Conservation (phyloP, 768 basidiomycete genomes). For the Lactifluus volemus region DNA sequence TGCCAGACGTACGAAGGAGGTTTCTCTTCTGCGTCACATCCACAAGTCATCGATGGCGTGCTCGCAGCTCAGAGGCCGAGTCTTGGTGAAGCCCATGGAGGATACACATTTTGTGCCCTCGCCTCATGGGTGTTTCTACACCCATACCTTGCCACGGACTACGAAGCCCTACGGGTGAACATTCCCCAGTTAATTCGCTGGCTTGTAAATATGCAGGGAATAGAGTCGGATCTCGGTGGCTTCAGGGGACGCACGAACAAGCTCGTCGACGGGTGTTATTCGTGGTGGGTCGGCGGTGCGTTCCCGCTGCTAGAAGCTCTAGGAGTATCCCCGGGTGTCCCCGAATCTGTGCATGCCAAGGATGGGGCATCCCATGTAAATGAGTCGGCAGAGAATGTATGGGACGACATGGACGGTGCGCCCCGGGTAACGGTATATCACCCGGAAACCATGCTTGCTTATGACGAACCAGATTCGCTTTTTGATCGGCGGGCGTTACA, state of each 20-base stretch:
- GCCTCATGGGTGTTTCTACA: slow-evolving; percentile 76
- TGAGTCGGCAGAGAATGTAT: slow-evolving; percentile 33
- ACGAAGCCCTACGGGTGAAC: slow-evolving; percentile 42
- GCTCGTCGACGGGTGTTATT: slow-evolving; percentile 98
- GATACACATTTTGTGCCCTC: slow-evolving; percentile 91
- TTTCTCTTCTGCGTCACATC: slow-evolving; percentile 72
- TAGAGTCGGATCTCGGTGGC: slow-evolving; percentile 77
- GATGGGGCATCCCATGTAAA: slow-evolving; percentile 34
- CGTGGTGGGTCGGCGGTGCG: slow-evolving; percentile 98
- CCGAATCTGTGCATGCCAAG: slow-evolving; percentile 24
- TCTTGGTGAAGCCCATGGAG: slow-evolving; percentile 95
- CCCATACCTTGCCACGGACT: slow-evolving; percentile 35
- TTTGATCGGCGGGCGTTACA: slow-evolving; percentile 69
- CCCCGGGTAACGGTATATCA: background rate
- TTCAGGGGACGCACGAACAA: slow-evolving; percentile 95
- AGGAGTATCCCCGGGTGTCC: slow-evolving; percentile 28
- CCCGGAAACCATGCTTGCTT: background rate
- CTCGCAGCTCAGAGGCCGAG: slow-evolving; percentile 42
- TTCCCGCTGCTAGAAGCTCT: slow-evolving; percentile 69
- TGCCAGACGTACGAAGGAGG: slow-evolving; percentile 99
- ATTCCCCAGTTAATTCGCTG: slow-evolving; percentile 58
- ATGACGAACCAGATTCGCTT: slow-evolving; percentile 30
- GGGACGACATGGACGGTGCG: slow-evolving; percentile 69
- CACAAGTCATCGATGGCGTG: slow-evolving; percentile 37
- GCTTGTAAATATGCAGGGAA: slow-evolving; percentile 81